A percentile compares a stretch with the other conserved stretches of the same genome.
Conservation (phyloP, 495 filamentous ascomycete species). For the Penicillium salamii region DNA sequence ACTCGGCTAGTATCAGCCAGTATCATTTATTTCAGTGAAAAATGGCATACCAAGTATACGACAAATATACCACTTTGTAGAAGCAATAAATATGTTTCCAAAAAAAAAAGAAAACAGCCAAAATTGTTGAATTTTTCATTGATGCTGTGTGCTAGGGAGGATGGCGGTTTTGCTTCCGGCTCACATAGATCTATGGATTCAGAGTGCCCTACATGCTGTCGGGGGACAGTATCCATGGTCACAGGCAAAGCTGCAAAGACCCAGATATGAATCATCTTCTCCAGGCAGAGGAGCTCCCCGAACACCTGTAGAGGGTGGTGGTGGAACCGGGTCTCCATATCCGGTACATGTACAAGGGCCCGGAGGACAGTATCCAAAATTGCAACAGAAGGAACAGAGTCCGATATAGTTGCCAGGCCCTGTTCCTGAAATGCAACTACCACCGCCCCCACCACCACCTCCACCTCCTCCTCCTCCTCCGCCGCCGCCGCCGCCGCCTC, state of each 20-base stretch:
- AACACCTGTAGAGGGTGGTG: conserved; percentile 19
- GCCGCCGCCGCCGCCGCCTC: no score
- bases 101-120: no score
- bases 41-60: no score
- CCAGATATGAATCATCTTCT: conserved; percentile 35
- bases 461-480: no score
- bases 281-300: conserved; percentile 28
- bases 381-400: conserved; percentile 40
- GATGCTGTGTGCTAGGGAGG: no score
- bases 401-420: conserved; percentile 40
- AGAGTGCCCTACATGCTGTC: conserved; percentile 28
- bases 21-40: no score
- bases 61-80: no score
- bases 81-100: no score
- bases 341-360: conserved; percentile 39
- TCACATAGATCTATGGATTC: no score
- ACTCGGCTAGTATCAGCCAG: no score
- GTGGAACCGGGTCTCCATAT: conserved; percentile 25
- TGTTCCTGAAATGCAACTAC: conserved; percentile 34
- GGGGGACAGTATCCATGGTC: conserved; percentile 41
- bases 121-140: no score
- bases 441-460: conserved; percentile 1
- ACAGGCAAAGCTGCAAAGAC: conserved; percentile 43
- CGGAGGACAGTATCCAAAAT: conserved; percentile 39
- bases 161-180: no score